Evolutionary conservation across 768 basidiomycete species (phyloP), one percentile per base, ranked within the genome.

Genomic region (Pleurotus salmoneostramineus): DNA sequence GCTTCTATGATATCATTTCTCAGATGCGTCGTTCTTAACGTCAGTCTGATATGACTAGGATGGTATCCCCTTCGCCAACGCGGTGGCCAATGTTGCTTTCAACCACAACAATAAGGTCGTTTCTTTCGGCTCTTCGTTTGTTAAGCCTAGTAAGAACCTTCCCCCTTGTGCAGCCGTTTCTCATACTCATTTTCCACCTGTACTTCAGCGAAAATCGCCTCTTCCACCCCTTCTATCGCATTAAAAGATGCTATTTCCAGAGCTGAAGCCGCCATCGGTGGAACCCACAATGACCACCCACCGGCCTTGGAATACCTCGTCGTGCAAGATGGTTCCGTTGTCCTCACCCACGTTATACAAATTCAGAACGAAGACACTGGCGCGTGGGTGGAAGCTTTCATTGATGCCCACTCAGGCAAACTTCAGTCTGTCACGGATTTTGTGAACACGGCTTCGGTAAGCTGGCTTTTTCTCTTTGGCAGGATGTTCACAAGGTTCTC

Each of bases 321-420:
- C 36, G 70, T 69, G 51, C 64, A 72, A 1, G 75, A 79, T 60
- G 73, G 73, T 31, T 66, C 70, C 3, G 70, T 66, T 21, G 71
- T 65, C 14, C 72, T 82, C 6, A 69, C 75, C 3, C 74, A 80
- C 63, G 68, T 70, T 15, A 61, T 75, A 6, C 73, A 76, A 44
- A 68, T 76, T 21, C 66, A 66, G 48, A 73, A 74, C 57, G 62
- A 69, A 11, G 59, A 61, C 1, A 63, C 65, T 4, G 66, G 79
- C 46, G 72, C 77, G 5, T 86, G 80, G 79, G 78, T 74, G 62
- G 80, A 86, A 66, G 83, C 81, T 0, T 83, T 81, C 58, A 76
- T 86, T 45, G 83, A 85, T 61, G 83, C 81, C 5, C 78, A 79
- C 60, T 70, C 76, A 14, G 79, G 79, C 14, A 77, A 80, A 32